Evolutionary conservation across 306 rosid genomes (phyloP), one percentile per base, ranked within the genome.

Genomic region (Quercus aquifolioides): DNA sequence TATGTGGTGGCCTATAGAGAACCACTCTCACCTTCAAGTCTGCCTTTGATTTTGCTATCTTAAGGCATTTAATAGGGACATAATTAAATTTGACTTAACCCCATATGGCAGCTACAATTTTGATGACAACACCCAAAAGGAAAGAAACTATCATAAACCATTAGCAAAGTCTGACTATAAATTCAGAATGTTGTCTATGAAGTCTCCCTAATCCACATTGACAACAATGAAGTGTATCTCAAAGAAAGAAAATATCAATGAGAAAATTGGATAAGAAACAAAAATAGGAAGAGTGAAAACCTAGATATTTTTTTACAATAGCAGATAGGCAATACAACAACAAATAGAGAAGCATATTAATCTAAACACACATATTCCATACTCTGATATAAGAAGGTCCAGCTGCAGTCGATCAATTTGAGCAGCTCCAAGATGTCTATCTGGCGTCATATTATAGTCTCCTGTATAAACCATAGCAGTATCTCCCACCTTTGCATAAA

Each of bases 371-470:
- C 2, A 75, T 31, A 74, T 72, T 72, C 79, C 86, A 59, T 87
- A 94, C 98, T 94, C 98, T 46, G 98, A 82, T 85, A 94, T 92
- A 73, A 94, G 87, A 85, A 94, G 98, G 86, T 94, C 98, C 84
- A 94, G 90, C 73, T 86, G 87, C 69, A 94, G 79, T 72, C 94
- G 88, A 84, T 92, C 97, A 30, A 92, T 92, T 91, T 94, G 97
- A 86, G 98, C 97, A 49, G 98, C 97, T 74, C 97, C 98, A 79
- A 94, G 97, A 85, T 94, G 98, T 83, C 97, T 88, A 83, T 94
- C 98, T 25, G 98, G 89, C 26, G 98, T 92, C 98, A 94, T 94
- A 90, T 92, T 94, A 83, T 94, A 94, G 84, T 94, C 98, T 78
- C 98, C 98, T 11, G 98, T 94, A 85, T 94, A 94, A 79, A 94